Evolutionary conservation across 176 grass and related monocot species (phyloP).

Genomic region (Poa annua): DNA sequence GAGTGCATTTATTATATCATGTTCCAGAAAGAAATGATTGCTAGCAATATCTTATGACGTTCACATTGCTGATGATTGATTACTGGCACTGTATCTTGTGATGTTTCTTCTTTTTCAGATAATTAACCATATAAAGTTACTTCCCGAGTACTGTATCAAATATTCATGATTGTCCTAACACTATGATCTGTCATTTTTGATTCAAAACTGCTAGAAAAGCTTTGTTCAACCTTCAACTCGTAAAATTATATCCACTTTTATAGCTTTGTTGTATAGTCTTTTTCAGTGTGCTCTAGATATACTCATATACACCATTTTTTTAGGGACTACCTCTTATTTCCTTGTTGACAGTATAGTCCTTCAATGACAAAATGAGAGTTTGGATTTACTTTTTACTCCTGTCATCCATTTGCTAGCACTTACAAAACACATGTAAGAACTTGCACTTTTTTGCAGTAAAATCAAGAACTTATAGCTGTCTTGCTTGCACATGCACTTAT

Average conservation of each 20-base stretch:
- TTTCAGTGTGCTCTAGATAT: not conserved
- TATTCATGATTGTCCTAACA: constrained; percentile 11
- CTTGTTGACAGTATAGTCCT: not conserved
- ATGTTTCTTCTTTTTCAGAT: not conserved
- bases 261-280: constrained; percentile 43
- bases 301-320: constrained; percentile 12
- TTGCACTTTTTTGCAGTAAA: not conserved
- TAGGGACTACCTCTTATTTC: constrained; percentile 2
- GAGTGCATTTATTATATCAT: not conserved
- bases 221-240: constrained; percentile 9
- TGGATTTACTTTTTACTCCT: not conserved
- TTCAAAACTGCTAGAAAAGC: constrained; percentile 40
- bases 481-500: constrained; percentile 15
- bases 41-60: not conserved
- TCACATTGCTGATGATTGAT: not conserved
- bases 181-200: constrained; percentile 4
- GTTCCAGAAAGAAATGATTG: not conserved
- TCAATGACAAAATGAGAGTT: not conserved
- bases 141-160: constrained; percentile 33
- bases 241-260: constrained; percentile 30
- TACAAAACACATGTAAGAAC: not conserved
- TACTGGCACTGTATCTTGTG: not conserved
- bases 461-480: not conserved
- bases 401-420: not conserved
- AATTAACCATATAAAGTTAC: not conserved